Percentiles rank a stretch among this genome's conserved stretches.
These are phyloP conservation scores for Plectosphaerella plurivora DNA, from an alignment of 2,329 filamentous ascomycete species.

Conservation along the genomic window DNA sequence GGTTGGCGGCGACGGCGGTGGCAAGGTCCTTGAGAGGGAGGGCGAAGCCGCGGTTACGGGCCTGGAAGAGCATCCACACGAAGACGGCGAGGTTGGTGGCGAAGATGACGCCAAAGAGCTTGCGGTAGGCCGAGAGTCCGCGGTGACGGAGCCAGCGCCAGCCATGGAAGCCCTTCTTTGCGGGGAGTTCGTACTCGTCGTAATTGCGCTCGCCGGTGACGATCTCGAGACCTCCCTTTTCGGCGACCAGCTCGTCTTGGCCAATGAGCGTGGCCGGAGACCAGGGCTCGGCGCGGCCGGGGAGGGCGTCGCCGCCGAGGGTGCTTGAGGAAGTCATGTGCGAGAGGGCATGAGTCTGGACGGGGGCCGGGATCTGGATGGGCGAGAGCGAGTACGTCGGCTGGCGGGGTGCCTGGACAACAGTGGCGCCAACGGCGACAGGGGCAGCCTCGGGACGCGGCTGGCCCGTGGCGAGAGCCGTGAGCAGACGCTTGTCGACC, in stretches of 20 bases:
- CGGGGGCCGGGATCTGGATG: neutral
- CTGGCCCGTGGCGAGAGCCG: conserved; percentile 20
- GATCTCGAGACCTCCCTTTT: conserved; percentile 6
- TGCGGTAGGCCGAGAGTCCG: conserved; percentile 50
- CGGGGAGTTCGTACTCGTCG: conserved; percentile 27
- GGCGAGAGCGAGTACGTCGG: neutral
- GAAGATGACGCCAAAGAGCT: conserved; percentile 50
- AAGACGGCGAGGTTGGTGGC: conserved; percentile 45
- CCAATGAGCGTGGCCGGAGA: neutral
- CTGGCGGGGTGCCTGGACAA: neutral
- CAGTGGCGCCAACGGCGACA: no score
- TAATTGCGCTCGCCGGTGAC: conserved; percentile 8
- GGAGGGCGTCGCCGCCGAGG: neutral
- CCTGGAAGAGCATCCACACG: conserved; percentile 30
- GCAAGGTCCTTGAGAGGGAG: conserved; percentile 30
- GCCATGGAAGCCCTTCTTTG: conserved; percentile 34
- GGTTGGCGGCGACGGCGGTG: conserved; percentile 41
- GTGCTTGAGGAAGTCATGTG: neutral
- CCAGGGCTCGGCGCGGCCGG: neutral
- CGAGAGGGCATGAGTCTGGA: neutral
- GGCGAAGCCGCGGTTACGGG: conserved; percentile 13
- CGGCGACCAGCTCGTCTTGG: conserved; percentile 1
- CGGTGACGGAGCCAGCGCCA: conserved; percentile 35
- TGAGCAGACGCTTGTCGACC: conserved; percentile 45
- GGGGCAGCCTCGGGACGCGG: neutral